Evolutionary conservation across 2,329 filamentous ascomycete species (phyloP).

Genomic region (Furcasterigmium furcatum): DNA sequence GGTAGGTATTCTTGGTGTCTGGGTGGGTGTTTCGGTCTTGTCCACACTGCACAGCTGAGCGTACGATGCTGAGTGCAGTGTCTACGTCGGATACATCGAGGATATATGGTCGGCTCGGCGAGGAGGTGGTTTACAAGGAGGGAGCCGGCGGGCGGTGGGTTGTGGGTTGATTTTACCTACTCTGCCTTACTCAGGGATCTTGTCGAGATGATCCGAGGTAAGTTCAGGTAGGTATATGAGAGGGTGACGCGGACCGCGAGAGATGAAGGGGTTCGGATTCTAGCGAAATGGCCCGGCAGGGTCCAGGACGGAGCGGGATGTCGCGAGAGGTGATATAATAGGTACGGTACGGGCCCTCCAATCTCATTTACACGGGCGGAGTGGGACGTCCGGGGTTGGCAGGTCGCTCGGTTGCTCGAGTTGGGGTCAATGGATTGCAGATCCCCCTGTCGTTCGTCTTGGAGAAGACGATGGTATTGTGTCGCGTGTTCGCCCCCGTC

Average conservation of each 20-base stretch:
- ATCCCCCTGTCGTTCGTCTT: not conserved
- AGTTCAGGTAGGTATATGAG: not conserved
- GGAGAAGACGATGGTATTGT: no score
- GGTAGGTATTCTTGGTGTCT: no score
- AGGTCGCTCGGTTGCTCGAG: not conserved
- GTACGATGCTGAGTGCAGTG: no score
- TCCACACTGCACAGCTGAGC: no score
- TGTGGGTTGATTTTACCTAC: no score
- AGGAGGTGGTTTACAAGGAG: no score
- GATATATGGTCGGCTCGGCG: no score
- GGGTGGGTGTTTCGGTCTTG: no score
- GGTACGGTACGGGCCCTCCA: not conserved
- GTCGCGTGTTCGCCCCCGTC: no score
- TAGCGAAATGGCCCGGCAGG: not conserved
- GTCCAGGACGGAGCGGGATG: not conserved
- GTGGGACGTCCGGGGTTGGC: conserved; percentile 1
- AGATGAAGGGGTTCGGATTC: not conserved
- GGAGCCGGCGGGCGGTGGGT: no score
- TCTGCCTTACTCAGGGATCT: no score
- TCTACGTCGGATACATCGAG: no score
- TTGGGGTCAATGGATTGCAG: not conserved
- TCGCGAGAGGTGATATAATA: not conserved
- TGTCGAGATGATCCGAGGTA: not conserved
- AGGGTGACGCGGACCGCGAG: not conserved
- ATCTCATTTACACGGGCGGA: not conserved